A percentile compares a stretch with the other conserved stretches of the same genome.
Evolutionary conservation across 2,329 filamentous ascomycete genomes (phyloP).

Genomic region (Talaromyces sp.): DNA sequence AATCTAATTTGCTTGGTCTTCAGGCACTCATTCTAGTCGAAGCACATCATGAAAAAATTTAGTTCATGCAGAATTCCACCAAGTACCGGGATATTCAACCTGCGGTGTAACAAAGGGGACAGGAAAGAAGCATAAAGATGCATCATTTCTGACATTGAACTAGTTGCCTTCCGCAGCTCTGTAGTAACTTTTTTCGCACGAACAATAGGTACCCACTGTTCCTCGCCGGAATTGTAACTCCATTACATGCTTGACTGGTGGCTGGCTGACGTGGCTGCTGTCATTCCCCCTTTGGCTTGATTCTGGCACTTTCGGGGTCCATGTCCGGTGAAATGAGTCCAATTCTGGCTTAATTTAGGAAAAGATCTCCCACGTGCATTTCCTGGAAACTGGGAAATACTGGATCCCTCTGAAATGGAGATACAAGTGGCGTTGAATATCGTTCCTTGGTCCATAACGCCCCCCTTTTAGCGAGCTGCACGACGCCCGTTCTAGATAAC

Average conservation of each 20-base stretch:
- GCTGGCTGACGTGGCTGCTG: conserved; percentile 16
- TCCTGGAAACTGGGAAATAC: conserved; percentile 26
- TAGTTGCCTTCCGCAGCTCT: background rate
- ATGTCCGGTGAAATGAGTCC: no score
- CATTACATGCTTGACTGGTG: conserved; percentile 1
- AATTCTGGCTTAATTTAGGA: background rate
- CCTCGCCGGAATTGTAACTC: conserved; percentile 1
- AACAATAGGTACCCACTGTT: background rate
- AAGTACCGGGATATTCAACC: conserved; percentile 9
- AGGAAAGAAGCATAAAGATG: background rate
- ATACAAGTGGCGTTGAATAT: conserved; percentile 12
- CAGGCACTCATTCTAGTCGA: no score
- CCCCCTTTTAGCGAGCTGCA: conserved; percentile 20
- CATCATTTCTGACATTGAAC: background rate
- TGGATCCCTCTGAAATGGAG: conserved; percentile 15
- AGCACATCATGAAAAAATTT: background rate
- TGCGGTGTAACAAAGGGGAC: conserved; percentile 3
- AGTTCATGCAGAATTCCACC: conserved; percentile 2
- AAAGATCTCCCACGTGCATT: conserved; percentile 28
- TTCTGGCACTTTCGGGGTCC: background rate
- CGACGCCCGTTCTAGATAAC: conserved; percentile 16
- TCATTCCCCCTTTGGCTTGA: background rate
- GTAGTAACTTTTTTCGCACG: no score
- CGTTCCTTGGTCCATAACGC: conserved; percentile 12
- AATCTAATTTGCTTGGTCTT: no score